Conservation (phyloP, 768 basidiomycete genomes). For the Flagelloscypha sp. region DNA sequence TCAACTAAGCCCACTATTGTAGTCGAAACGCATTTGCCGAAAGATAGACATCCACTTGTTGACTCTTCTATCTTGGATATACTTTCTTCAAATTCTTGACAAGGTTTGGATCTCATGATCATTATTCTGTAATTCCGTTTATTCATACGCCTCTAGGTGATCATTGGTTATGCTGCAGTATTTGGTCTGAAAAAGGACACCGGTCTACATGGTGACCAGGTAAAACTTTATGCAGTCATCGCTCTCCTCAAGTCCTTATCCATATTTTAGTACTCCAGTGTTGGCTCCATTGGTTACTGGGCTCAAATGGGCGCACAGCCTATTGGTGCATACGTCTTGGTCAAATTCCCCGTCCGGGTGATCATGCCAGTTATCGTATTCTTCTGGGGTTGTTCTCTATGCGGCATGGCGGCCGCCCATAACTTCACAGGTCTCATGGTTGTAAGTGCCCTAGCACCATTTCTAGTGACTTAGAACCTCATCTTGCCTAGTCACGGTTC, state of each 20-base stretch:
- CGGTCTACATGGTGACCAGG: no score
- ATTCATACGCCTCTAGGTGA: no score
- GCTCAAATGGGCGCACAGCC: slow-evolving; percentile 15
- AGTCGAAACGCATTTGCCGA: no score
- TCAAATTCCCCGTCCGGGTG: neutral
- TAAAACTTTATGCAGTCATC: no score
- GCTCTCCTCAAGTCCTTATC: no score
- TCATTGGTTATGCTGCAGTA: slow-evolving; percentile 13
- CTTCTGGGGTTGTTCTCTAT: slow-evolving; percentile 9
- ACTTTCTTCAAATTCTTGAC: slow-evolving; percentile 14
- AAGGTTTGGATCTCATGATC: slow-evolving; percentile 11
- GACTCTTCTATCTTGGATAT: slow-evolving; percentile 8
- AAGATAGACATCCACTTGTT: no score
- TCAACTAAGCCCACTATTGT: no score
- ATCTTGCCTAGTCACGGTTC: slow-evolving; percentile 7
- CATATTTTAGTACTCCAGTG: slow-evolving; percentile 10
- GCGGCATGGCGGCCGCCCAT: slow-evolving; percentile 10
- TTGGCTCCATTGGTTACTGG: slow-evolving; percentile 3
- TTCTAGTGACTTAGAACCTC: neutral
- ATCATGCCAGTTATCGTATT: neutral
- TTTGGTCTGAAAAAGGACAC: slow-evolving; percentile 8
- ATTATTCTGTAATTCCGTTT: no score
- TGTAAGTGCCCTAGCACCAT: neutral
- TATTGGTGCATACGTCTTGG: slow-evolving; percentile 12
- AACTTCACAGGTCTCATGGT: slow-evolving; percentile 9